phyloP scores from a whole-genome alignment of 441 rosid species.

The Raphanus hybrid region DNA sequence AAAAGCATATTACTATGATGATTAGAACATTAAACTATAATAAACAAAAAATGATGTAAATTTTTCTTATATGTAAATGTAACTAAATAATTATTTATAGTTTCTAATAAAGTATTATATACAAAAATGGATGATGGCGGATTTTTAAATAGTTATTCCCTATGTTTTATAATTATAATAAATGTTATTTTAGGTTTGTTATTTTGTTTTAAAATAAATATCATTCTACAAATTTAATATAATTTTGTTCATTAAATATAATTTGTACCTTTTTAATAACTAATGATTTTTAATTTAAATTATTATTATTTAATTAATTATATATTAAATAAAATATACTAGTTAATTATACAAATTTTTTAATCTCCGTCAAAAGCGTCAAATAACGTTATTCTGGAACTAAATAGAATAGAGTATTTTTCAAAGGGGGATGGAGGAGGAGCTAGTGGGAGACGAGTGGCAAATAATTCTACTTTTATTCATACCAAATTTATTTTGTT shows the following conservation, averaged over 20 bases:
- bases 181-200: too few species aligned
- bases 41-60: neutral
- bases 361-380: too few species aligned
- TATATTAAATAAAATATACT: too few species aligned
- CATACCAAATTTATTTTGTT: neutral
- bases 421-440: constrained; percentile 16
- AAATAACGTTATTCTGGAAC: too few species aligned
- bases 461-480: constrained; percentile 35
- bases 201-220: too few species aligned
- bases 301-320: too few species aligned
- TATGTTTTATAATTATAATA: too few species aligned
- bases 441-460: constrained; percentile 45
- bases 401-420: neutral
- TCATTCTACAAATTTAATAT: too few species aligned
- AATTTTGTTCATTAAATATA: too few species aligned
- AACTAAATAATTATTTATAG: neutral
- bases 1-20: neutral
- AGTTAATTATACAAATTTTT: neutral
- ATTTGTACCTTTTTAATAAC: too few species aligned
- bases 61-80: neutral
- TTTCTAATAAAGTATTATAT: neutral
- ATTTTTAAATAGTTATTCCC: neutral
- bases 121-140: neutral
- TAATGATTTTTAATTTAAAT: too few species aligned
- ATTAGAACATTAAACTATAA: too few species aligned